Evolutionary conservation across 768 basidiomycete species (phyloP), one percentile per base, ranked within the genome.

Genomic region (Rhizopogon vinicolor): DNA sequence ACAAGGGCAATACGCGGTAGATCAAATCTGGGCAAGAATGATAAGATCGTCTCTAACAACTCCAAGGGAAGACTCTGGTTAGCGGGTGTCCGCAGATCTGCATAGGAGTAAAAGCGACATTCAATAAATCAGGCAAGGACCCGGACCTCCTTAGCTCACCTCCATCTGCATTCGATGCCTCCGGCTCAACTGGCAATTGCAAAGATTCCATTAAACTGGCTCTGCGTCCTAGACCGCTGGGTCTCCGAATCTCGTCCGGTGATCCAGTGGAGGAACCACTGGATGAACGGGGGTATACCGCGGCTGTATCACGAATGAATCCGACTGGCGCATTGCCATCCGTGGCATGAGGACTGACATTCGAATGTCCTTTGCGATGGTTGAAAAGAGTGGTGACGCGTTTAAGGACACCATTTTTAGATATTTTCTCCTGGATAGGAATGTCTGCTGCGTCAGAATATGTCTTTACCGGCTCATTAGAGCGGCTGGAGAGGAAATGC

Each of bases 161-260:
- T 31, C 13, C 16, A 28, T 31, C 44, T 46, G 37, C 35, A 5
- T 29, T 10, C 19, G 55, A 7, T 51, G 50, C 22, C 18, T 28
- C 28, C 31, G 42, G 51, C 35, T 51, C 51, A 13, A 60, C 48
- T 58, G 65, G 35, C 31, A 13, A 62, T 39, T 52, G 51, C 8
- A 13, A 19, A 37, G 66, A 64, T 44, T 50, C 62, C 25, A 70
- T 40, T 16, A 63, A 48, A 41, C 68, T 69, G 2, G 68, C 68
- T 3, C 70, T 64, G 45, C 69, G 59, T 31, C 68, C 68, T 16
- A 69, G 40, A 31, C 68, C 68, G 18, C 68, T 69, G 9, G 68
- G 68, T 13, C 68, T 65, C 35, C 68, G 66, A 39, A 69, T 69
- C 55, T 69, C 68, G 2, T 69, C 66, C 16, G 70, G 71, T 28